These are phyloP conservation scores for Monosporozyma aquatica DNA, from an alignment of 805 yeast species.

Conservation along the genomic window DNA sequence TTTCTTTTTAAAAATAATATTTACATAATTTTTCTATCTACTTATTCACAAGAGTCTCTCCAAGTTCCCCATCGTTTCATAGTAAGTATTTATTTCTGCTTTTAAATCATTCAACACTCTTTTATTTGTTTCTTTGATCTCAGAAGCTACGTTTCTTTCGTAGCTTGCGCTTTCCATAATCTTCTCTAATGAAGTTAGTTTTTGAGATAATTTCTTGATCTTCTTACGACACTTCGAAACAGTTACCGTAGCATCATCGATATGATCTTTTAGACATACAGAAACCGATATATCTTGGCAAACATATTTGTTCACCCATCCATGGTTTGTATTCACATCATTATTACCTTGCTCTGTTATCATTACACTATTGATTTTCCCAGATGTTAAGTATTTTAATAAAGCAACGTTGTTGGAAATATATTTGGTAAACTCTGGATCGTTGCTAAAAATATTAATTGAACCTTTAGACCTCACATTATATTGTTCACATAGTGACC, in stretches of 20 bases:
- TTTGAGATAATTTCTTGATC: constrained; percentile 52
- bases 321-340: too few species aligned
- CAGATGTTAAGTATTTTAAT: neutral
- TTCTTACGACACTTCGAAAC: constrained; percentile 70
- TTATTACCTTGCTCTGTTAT: too few species aligned
- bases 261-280: constrained; percentile 74
- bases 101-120: neutral
- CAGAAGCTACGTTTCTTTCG: constrained; percentile 69
- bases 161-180: constrained; percentile 63
- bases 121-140: constrained; percentile 50
- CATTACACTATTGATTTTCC: constrained; percentile 29
- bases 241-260: constrained; percentile 76
- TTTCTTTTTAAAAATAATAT: too few species aligned
- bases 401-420: neutral
- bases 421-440: constrained; percentile 8
- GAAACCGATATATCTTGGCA: constrained; percentile 69
- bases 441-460: constrained; percentile 60
- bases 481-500: constrained; percentile 86
- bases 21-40: too few species aligned
- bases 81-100: neutral
- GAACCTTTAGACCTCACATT: constrained; percentile 51
- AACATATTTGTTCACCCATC: constrained; percentile 32
- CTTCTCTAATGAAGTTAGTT: constrained; percentile 54
- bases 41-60: constrained; percentile 4
- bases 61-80: neutral